These are phyloP conservation scores for Hebeloma cylindrosporum DNA, from an alignment of 768 basidiomycete genomes.

Conservation along the genomic window DNA sequence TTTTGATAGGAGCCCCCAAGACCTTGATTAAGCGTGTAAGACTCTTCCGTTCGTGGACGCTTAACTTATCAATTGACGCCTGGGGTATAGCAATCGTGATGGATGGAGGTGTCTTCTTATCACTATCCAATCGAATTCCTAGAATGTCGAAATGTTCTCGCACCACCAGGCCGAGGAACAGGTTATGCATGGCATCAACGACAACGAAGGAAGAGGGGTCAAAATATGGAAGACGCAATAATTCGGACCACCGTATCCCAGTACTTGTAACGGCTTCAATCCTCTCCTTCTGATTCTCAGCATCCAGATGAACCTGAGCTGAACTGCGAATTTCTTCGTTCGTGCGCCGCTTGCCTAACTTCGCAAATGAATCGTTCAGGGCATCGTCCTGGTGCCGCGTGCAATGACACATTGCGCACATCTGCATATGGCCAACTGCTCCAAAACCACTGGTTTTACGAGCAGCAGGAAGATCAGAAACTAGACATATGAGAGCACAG, in stretches of 20 bases:
- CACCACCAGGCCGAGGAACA: constrained; percentile 33
- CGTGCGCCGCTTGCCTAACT: constrained; percentile 14
- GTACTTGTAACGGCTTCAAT: constrained; percentile 14
- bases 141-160: constrained; percentile 32
- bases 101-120: background rate
- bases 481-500: constrained; percentile 29
- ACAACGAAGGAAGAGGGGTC: constrained; percentile 26
- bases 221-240: constrained; percentile 35
- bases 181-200: constrained; percentile 40
- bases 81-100: background rate
- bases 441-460: constrained; percentile 31
- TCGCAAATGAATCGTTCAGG: constrained; percentile 13
- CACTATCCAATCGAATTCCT: background rate
- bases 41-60: background rate
- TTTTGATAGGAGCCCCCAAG: background rate
- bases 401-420: constrained; percentile 26
- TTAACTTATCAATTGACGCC: background rate
- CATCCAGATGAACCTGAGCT: constrained; percentile 21
- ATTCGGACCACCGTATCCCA: constrained; percentile 28
- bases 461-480: constrained; percentile 38
- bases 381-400: constrained; percentile 14
- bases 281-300: constrained; percentile 8
- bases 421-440: constrained; percentile 13
- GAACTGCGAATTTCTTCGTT: constrained; percentile 13
- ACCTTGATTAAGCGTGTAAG: background rate